phyloP scores from a whole-genome alignment of 306 rosid genomes.

The Fagus crenata region DNA sequence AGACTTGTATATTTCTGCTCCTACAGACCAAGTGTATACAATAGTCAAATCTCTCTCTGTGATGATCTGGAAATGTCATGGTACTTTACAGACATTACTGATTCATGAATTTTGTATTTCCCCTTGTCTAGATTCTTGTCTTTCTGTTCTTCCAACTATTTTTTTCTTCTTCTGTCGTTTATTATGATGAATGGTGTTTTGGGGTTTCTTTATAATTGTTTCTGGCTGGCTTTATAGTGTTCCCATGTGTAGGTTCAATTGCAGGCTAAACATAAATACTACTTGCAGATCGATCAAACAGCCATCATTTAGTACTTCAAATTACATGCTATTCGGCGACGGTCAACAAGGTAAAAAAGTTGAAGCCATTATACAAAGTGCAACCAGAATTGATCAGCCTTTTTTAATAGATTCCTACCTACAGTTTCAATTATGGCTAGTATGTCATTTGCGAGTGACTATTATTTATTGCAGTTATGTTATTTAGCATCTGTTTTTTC shows the following conservation, averaged over 20 bases:
- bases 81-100: neutral
- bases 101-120: neutral
- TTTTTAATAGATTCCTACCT: constrained; percentile 43
- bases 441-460: neutral
- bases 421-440: constrained; percentile 31
- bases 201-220: constrained; percentile 14
- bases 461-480: neutral
- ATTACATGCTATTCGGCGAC: constrained; percentile 5
- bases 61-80: neutral
- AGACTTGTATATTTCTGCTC: neutral
- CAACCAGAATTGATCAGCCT: constrained; percentile 11
- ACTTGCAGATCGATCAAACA: constrained; percentile 31
- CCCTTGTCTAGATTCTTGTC: neutral
- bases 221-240: constrained; percentile 9
- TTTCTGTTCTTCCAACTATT: neutral
- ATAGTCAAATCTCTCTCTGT: neutral
- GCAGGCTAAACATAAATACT: constrained; percentile 24
- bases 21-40: neutral
- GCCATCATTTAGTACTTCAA: constrained; percentile 27
- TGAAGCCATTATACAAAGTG: neutral
- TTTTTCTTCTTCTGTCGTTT: neutral
- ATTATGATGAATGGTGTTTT: neutral
- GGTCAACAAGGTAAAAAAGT: constrained; percentile 27
- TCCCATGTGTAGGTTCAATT: constrained; percentile 30
- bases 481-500: constrained; percentile 11